Percentiles rank a stretch among this genome's conserved stretches.
Conservation (phyloP, 2,329 filamentous ascomycete species). For the Xylariales sp. region DNA sequence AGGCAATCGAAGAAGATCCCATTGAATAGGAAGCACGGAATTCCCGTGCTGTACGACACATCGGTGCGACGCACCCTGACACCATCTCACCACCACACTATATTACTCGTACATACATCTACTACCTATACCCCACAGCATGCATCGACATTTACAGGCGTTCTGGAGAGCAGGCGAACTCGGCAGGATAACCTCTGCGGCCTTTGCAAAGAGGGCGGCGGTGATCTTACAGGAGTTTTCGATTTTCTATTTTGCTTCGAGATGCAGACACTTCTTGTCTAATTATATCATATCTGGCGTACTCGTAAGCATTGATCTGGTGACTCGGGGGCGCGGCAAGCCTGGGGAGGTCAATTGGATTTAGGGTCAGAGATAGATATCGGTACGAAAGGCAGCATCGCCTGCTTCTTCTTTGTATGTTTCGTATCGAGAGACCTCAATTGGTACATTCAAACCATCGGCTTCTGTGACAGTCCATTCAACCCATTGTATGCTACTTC, state of each 20-base stretch:
- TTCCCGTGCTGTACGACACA: neutral
- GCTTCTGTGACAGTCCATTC: no score
- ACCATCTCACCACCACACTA: conserved; percentile 5
- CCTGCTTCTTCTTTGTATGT: conserved; percentile 8
- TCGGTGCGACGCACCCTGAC: conserved; percentile 13
- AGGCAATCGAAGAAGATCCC: conserved; percentile 48
- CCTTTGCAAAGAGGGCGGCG: conserved; percentile 9
- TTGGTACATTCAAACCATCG: conserved; percentile 1
- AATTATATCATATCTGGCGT: no score
- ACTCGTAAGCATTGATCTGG: no score
- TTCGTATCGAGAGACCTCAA: neutral
- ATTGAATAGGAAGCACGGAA: conserved; percentile 26
- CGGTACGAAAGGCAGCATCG: neutral
- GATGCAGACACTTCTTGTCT: no score
- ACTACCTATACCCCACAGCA: conserved; percentile 2
- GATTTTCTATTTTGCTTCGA: conserved; percentile 10
- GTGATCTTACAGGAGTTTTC: conserved; percentile 16
- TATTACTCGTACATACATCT: conserved; percentile 5
- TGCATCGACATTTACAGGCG: conserved; percentile 26
- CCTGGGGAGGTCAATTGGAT: no score
- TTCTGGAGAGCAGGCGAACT: conserved; percentile 14
- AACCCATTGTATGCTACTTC: no score
- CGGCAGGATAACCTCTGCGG: neutral
- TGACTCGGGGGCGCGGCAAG: no score
- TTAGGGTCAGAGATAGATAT: conserved; percentile 6